phyloP scores from a whole-genome alignment of 495 filamentous ascomycete species.

The Penicillium chermesinum region DNA sequence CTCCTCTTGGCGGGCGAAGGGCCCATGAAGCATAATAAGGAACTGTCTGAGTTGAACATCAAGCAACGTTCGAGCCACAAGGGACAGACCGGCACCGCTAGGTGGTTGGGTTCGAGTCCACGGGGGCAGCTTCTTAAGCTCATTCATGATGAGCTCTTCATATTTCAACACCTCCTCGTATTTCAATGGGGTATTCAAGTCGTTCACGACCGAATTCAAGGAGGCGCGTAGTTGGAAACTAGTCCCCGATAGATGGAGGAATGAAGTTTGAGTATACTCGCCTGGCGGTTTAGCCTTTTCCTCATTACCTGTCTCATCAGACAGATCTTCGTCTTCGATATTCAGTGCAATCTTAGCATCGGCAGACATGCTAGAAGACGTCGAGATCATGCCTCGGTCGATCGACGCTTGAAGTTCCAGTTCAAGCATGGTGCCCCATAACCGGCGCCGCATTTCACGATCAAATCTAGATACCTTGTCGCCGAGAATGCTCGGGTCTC shows the following conservation, averaged over 20 bases:
- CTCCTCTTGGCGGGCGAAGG: constrained; percentile 19
- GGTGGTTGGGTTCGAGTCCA: constrained; percentile 6
- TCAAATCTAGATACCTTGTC: constrained; percentile 32
- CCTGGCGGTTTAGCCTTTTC: constrained; percentile 29
- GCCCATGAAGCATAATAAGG: constrained; percentile 26
- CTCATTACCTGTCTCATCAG: constrained; percentile 1
- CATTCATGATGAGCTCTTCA: constrained; percentile 21
- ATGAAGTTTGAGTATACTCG: constrained; percentile 20
- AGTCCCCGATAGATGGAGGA: constrained; percentile 15
- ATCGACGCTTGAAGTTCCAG: constrained; percentile 47
- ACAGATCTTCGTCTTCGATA: constrained; percentile 35
- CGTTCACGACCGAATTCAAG: constrained; percentile 28
- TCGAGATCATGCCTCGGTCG: constrained; percentile 50
- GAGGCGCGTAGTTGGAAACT: constrained; percentile 22
- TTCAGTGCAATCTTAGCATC: constrained; percentile 48
- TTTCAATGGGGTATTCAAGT: constrained; percentile 12
- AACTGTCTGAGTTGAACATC: constrained; percentile 27
- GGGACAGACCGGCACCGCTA: background rate
- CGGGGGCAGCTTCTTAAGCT: constrained; percentile 20
- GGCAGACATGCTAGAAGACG: constrained; percentile 43
- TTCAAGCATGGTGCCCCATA: constrained; percentile 56
- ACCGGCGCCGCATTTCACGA: constrained; percentile 47
- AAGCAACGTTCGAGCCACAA: constrained; percentile 15
- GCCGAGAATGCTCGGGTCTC: constrained; percentile 43
- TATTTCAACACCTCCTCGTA: constrained; percentile 24